A percentile compares a stretch with the other conserved stretches of the same genome.
Evolutionary conservation across 805 yeast genomes (phyloP).

Genomic region (Saccharomycopsis schoenii): DNA sequence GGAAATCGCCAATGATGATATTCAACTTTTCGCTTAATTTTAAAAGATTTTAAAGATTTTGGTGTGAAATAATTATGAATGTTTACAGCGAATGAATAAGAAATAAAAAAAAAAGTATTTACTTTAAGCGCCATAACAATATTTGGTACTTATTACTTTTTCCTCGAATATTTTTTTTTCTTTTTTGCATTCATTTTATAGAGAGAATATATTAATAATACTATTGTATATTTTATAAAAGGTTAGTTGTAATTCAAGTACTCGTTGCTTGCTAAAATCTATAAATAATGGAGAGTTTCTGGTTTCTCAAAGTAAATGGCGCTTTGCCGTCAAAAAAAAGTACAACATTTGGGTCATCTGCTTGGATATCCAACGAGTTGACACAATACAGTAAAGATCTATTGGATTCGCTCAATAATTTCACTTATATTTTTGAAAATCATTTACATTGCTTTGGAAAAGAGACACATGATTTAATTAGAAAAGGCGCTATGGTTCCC

Average conservation of each 20-base stretch:
- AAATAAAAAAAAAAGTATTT: not conserved
- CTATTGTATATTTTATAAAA: not conserved
- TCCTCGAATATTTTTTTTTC: not conserved
- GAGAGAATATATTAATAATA: not conserved
- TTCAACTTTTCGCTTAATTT: slow-evolving; percentile 32
- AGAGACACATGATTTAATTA: not conserved
- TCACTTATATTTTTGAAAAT: not conserved
- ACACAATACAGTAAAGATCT: not conserved
- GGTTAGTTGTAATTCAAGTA: not conserved
- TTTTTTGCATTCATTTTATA: not conserved
- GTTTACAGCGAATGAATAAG: not conserved
- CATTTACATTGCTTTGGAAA: not conserved
- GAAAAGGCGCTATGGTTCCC: not conserved
- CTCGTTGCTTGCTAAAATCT: not conserved
- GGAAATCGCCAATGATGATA: slow-evolving; percentile 30
- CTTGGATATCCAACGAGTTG: not conserved
- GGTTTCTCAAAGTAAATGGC: not conserved
- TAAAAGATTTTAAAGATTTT: not conserved
- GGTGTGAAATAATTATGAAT: not conserved
- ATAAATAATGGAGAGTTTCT: not conserved
- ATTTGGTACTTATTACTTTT: not conserved
- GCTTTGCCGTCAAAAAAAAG: not conserved
- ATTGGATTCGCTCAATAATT: not conserved
- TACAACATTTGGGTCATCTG: not conserved
- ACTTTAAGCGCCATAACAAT: not conserved